Base-by-base conservation (phyloP, 2,329 filamentous ascomycete genomes). In the Cytospora mali region DNA sequence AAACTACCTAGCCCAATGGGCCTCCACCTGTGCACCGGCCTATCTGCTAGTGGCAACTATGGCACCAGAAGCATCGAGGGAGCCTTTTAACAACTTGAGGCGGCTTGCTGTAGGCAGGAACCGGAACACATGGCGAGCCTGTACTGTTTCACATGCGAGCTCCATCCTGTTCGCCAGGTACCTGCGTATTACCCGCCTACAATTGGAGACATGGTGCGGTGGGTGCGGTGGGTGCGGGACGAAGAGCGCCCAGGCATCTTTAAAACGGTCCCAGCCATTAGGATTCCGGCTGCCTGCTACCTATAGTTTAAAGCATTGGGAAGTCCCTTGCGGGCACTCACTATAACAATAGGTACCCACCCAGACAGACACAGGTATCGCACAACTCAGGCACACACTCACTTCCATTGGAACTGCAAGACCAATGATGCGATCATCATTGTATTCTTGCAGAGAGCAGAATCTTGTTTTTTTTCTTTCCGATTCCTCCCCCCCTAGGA, bases 81-180 rank as follows among this genome's bases (percentile, higher is more conserved):
- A 46, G 39, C 10, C 39, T 46, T 46, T 18, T 46, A 23, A 46
- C n/a, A 23, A 46, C n/a, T 16, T 11, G 39, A 46, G 39, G 39
- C n/a, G 42, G 21, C 10, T 21, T 46, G n/a, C 42, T n/a, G 50
- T 35, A 64, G 53, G 29, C 50, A 61, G 57, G 39, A 29, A 35
- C 53, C 48, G 48, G 46, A 54, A 61, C 39, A 33, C 62, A 64
- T 61, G 58, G 55, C 62, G 53, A 58, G 42, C 59, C 58, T 50
- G 52, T 48, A 42, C 25, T 31, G 62, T 64, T 64, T 62, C 58
- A 62, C 62, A 51, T 48, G 25, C 58, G 57, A 58, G 53, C 50
- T 58, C 54, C 51, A 9, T 55, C 35, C 62, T 39, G 39, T 54
- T 58, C 33, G 50, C 28, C 53, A 57, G 54, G 62, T 62, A 64